Evolutionary conservation across 768 basidiomycete genomes (phyloP).

Genomic region (Peribolospora kevripleyi): DNA sequence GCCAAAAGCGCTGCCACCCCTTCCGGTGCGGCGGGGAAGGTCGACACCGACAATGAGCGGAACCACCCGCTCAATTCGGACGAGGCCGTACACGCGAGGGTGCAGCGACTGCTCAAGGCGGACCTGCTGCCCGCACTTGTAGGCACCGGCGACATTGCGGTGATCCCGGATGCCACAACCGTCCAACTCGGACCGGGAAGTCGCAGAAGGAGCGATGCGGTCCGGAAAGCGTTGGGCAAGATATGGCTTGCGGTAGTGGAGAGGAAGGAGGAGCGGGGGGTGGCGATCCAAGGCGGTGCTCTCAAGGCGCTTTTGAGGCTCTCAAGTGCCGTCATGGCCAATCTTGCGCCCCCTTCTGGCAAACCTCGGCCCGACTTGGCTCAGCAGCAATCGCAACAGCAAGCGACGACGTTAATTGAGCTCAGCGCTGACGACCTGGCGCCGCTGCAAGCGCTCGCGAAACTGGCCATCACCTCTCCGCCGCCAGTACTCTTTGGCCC

Average conservation of each 20-base stretch:
- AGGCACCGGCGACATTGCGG: conserved; percentile 10
- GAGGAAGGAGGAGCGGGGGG: too few species aligned
- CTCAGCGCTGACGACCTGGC: conserved; percentile 3
- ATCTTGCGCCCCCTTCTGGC: too few species aligned
- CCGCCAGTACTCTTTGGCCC: conserved; percentile 81
- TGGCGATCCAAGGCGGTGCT: too few species aligned
- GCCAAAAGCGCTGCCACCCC: conserved; percentile 31
- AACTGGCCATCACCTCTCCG: conserved; percentile 73
- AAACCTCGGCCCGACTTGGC: too few species aligned
- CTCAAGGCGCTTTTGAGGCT: too few species aligned
- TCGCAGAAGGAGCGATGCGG: too few species aligned
- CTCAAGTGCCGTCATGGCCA: too few species aligned
- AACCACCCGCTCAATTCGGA: background rate
- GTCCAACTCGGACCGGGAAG: too few species aligned
- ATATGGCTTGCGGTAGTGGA: too few species aligned
- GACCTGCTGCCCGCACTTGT: conserved; percentile 23
- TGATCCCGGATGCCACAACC: conserved; percentile 26
- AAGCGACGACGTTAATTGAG: too few species aligned
- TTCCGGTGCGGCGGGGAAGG: background rate
- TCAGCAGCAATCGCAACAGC: too few species aligned
- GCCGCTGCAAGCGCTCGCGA: conserved; percentile 69
- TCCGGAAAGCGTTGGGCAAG: too few species aligned
- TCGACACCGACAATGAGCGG: background rate
- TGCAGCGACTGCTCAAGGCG: conserved; percentile 21
- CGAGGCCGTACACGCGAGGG: background rate